Percentiles rank a stretch among this genome's conserved stretches.
Conservation (phyloP, 805 yeast species). For the Metschnikowia rubicola region DNA sequence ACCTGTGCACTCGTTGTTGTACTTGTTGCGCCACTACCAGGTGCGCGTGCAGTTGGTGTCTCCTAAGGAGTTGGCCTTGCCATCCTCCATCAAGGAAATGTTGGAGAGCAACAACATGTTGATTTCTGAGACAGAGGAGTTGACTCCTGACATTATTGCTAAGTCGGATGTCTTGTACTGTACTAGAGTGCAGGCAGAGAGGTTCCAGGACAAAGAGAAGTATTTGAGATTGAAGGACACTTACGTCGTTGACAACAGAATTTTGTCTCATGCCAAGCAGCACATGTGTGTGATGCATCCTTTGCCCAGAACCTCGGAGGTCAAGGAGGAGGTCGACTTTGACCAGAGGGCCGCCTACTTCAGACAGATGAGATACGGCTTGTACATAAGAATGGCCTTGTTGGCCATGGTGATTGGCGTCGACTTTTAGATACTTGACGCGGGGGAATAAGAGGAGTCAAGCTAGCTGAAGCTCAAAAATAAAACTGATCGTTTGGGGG, state of each 20-base stretch:
- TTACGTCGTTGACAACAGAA: slow-evolving; percentile 88
- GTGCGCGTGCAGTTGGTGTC: slow-evolving; percentile 89
- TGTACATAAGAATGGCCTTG: slow-evolving; percentile 97
- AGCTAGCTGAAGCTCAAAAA: neutral
- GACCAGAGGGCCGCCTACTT: slow-evolving; percentile 99
- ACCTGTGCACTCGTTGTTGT: slow-evolving; percentile 95
- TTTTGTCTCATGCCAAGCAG: slow-evolving; percentile 87
- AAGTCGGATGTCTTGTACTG: slow-evolving; percentile 94
- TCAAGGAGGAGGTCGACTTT: slow-evolving; percentile 96
- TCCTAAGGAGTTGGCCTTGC: slow-evolving; percentile 84
- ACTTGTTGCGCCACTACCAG: slow-evolving; percentile 85
- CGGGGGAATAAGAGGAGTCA: slow-evolving; percentile 7
- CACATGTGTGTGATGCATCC: slow-evolving; percentile 99
- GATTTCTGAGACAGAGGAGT: slow-evolving; percentile 65
- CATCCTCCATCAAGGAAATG: slow-evolving; percentile 66
- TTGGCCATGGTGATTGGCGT: slow-evolving; percentile 97
- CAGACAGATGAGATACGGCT: slow-evolving; percentile 99
- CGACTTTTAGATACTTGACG: slow-evolving; percentile 51
- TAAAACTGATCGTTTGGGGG: slow-evolving; percentile 18
- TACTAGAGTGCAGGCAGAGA: slow-evolving; percentile 96
- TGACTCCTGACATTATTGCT: slow-evolving; percentile 82
- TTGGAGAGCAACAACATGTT: slow-evolving; percentile 66
- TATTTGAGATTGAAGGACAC: slow-evolving; percentile 87
- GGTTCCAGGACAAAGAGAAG: slow-evolving; percentile 73
- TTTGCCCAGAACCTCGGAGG: slow-evolving; percentile 94